Percentiles rank a stretch among this genome's conserved stretches.
phyloP scores from a whole-genome alignment of 139 green algal genomes.

The Zygnema circumcarinatum region DNA sequence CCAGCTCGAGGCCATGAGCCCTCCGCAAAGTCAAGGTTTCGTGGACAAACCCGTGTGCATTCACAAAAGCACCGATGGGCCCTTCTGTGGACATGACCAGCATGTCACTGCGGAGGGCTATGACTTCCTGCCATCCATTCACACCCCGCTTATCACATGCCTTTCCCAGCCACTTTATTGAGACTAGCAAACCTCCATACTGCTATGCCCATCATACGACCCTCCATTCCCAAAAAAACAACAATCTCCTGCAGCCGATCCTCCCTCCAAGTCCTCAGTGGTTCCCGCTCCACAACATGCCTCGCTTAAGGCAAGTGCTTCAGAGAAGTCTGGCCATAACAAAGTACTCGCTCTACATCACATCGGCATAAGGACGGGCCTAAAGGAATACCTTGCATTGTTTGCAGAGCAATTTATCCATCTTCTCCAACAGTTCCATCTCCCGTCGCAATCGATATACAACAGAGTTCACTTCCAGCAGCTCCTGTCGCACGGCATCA shows the following conservation, averaged over 20 bases:
- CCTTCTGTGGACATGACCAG: slow-evolving; percentile 54
- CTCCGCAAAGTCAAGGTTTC: slow-evolving; percentile 54
- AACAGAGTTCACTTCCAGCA: slow-evolving; percentile 36
- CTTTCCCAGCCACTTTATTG: no score
- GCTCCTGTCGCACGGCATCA: slow-evolving; percentile 20
- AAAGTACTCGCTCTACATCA: no score
- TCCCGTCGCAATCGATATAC: slow-evolving; percentile 51
- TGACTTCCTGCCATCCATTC: slow-evolving; percentile 32
- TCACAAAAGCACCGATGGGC: slow-evolving; percentile 49
- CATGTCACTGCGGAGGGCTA: slow-evolving; percentile 41
- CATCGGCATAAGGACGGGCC: no score
- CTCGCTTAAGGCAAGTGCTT: no score
- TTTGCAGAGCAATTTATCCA: slow-evolving; percentile 46
- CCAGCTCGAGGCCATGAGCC: slow-evolving; percentile 44
- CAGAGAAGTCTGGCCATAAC: no score
- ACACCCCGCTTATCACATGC: neutral
- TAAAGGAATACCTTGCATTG: slow-evolving; percentile 47
- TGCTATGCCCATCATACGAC: no score
- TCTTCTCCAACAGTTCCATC: slow-evolving; percentile 35
- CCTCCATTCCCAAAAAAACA: no score
- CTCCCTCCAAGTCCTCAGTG: no score
- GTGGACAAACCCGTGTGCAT: slow-evolving; percentile 52
- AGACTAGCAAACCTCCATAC: no score
- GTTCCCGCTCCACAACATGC: no score
- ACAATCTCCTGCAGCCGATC: no score